Percentiles rank a stretch among this genome's conserved stretches.
Conservation (phyloP, 2,329 filamentous ascomycete species). For the Colletotrichum navitas region DNA sequence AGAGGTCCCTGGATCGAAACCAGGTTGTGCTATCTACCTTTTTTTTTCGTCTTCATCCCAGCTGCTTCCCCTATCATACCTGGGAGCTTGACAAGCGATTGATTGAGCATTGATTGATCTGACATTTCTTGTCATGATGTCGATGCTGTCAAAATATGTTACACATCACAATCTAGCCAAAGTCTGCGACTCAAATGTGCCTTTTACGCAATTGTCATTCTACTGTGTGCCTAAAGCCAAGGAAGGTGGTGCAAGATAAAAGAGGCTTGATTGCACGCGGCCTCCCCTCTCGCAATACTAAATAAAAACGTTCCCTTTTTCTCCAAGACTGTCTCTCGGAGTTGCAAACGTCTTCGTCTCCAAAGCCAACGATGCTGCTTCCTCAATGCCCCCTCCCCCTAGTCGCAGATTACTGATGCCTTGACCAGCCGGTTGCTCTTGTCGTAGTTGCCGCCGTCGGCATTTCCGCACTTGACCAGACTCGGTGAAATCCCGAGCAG, state of each 20-base stretch:
- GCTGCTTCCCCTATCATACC: neutral
- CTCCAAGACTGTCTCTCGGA: neutral
- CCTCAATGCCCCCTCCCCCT: too few relatives aligned
- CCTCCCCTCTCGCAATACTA: neutral
- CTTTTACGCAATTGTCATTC: neutral
- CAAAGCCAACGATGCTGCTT: neutral
- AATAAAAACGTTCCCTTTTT: neutral
- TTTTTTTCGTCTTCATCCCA: neutral
- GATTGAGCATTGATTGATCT: neutral
- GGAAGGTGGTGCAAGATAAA: neutral
- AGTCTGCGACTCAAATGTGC: neutral
- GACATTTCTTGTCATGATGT: neutral
- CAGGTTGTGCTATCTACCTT: constrained; percentile 26
- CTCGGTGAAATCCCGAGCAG: neutral
- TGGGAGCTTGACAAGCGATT: neutral
- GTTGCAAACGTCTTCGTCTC: too few relatives aligned
- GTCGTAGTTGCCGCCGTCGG: constrained; percentile 37
- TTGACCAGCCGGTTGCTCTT: constrained; percentile 11
- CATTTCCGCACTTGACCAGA: constrained; percentile 30
- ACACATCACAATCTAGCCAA: neutral
- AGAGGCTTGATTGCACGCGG: neutral
- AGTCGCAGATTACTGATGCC: constrained; percentile 17
- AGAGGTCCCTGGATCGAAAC: constrained; percentile 42
- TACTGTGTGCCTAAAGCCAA: neutral
- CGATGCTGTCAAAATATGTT: neutral